Conservation (phyloP, 225 moss, liverwort and hornwort species). For the Marchantia paleacea region DNA sequence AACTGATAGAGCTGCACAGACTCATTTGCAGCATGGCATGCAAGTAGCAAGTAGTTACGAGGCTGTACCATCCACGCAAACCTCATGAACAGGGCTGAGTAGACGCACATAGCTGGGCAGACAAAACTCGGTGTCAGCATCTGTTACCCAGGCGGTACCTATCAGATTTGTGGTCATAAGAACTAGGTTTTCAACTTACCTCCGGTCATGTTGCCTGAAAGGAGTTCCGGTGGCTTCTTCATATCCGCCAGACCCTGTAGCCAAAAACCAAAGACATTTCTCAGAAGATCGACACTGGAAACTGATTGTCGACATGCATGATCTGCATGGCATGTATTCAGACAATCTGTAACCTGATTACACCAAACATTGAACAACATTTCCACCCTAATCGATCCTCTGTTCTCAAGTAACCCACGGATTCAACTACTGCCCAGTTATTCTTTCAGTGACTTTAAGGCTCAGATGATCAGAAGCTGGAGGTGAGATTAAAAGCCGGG, state of each 20-base stretch:
- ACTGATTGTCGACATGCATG: background rate
- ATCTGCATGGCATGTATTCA: no score
- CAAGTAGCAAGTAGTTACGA: conserved; percentile 83
- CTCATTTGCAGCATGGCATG: conserved; percentile 82
- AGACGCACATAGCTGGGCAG: conserved; percentile 81
- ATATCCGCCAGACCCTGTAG: conserved; percentile 90
- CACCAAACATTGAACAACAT: no score
- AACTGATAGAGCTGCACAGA: conserved; percentile 86
- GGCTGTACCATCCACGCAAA: conserved; percentile 99
- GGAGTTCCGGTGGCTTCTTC: conserved; percentile 87
- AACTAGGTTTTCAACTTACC: conserved; percentile 18
- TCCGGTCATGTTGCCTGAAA: conserved; percentile 98
- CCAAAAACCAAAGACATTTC: background rate
- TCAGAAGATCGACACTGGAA: background rate
- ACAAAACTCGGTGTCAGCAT: conserved; percentile 8
- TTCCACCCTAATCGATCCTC: no score
- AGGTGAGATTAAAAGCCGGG: no score
- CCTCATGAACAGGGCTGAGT: conserved; percentile 94
- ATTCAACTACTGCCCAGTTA: no score
- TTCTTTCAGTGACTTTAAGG: no score
- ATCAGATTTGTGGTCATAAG: background rate
- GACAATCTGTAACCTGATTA: no score
- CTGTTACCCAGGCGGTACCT: background rate
- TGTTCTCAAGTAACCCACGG: no score
- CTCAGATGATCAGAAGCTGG: no score